A percentile compares a stretch with the other conserved stretches of the same genome.
Evolutionary conservation across 2,329 filamentous ascomycete genomes (phyloP).

Genomic region (Neofusicoccum cordaticola): DNA sequence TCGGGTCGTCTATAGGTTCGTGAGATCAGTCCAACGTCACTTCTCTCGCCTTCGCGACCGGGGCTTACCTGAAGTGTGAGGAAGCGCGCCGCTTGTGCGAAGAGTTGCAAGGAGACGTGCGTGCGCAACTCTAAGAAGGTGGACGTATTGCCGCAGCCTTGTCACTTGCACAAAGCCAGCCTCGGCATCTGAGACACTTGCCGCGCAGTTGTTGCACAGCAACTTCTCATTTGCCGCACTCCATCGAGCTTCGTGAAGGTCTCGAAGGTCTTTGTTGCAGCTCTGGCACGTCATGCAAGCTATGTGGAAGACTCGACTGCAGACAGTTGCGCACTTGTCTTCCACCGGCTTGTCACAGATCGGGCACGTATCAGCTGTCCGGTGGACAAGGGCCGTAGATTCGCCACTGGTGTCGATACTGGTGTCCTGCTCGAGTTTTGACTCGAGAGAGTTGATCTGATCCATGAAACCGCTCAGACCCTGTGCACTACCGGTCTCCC

Average conservation of each 20-base stretch:
- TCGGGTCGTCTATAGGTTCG: constrained; percentile 61
- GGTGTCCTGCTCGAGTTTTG: constrained; percentile 34
- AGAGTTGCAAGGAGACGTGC: constrained; percentile 86
- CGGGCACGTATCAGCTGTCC: constrained; percentile 70
- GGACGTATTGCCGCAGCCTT: constrained; percentile 91
- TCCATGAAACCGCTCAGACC: constrained; percentile 81
- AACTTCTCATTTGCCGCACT: constrained; percentile 66
- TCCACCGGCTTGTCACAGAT: constrained; percentile 85
- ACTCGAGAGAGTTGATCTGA: constrained; percentile 78
- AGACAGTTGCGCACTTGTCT: constrained; percentile 79
- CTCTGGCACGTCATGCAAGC: constrained; percentile 68
- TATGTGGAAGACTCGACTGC: constrained; percentile 78
- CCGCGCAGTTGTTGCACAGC: constrained; percentile 68
- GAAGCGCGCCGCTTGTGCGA: constrained; percentile 75
- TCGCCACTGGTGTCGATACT: constrained; percentile 41
- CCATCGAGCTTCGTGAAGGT: constrained; percentile 68
- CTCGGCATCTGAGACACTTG: constrained; percentile 55
- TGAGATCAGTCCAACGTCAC: constrained; percentile 24
- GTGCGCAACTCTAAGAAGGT: constrained; percentile 85
- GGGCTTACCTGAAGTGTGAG: constrained; percentile 62
- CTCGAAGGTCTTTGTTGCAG: constrained; percentile 71
- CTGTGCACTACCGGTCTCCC: constrained; percentile 70
- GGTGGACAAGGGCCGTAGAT: constrained; percentile 42
- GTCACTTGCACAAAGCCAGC: constrained; percentile 72
- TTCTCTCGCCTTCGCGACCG: neutral